Base-by-base conservation (phyloP, 805 yeast species). In the Kuraishia capsulata region DNA sequence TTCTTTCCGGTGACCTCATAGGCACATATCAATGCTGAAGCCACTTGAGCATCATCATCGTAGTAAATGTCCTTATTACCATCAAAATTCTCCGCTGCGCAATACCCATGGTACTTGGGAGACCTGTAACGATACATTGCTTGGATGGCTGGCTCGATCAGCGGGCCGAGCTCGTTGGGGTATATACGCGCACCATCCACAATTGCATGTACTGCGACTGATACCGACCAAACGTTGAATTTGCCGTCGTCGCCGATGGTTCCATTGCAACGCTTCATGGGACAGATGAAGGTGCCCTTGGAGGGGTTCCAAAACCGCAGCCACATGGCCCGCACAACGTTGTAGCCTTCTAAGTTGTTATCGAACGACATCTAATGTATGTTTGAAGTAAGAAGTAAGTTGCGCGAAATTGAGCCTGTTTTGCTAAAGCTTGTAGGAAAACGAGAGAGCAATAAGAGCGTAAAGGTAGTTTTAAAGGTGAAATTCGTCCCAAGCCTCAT, bases 41-140 rank as follows among this genome's bases (percentile, higher is more conserved):
- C 80, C 11, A 80, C 75, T 52, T 81, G 89, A 2, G 88, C 89
- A 51, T 80, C 82, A 50, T 81, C 89, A 50, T 81, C 87, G 44
- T 76, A 76, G 54, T 80, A 79, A 30, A 81, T 74, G 52, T 81
- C 87, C 37, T 61, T 60, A 53, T 79, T 80, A 34, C 71, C 78
- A 18, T 71, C 69, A 38, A 63, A 64, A 49, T 77, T 71, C 50
- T 73, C 78, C 4, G 80, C 78, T 1, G 86, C 87, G 31, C 81
- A 73, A 56, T 69, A 81, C 4, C 81, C 86, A 40, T 70, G 70
- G 32, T 60, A 50, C 42, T 65, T 57, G 4, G 63, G 60, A 45
- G 73, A 71, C 56, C 71, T 70, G 57, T 76, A 79, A 43, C 61
- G 64, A 39, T 64, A 67, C 40, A 78, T 64, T 1, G 70, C 66